These are phyloP conservation scores for Tuber microsphaerosporum DNA, from an alignment of 495 filamentous ascomycete species.

Conservation along the genomic window DNA sequence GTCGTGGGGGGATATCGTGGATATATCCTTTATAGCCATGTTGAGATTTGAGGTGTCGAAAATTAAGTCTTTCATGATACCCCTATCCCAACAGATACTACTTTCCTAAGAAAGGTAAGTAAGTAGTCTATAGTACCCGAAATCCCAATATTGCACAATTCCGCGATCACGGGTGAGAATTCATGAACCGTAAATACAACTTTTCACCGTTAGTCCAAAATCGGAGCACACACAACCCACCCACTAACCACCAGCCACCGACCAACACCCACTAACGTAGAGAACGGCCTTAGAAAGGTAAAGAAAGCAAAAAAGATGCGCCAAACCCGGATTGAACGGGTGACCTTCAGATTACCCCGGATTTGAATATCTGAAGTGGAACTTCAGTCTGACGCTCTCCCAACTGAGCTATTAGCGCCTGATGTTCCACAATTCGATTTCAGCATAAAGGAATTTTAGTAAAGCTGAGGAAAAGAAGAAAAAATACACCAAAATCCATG, in stretches of 20 bases:
- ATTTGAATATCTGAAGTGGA: background rate
- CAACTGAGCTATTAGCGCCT: slow-evolving; percentile 15
- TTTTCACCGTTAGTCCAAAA: background rate
- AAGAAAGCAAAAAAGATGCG: background rate
- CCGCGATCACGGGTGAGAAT: background rate
- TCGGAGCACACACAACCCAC: background rate
- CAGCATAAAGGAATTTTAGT: background rate
- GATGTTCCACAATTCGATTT: background rate
- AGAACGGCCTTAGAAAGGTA: background rate
- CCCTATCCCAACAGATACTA: background rate
- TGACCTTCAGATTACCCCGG: slow-evolving; percentile 13
- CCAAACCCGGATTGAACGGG: slow-evolving; percentile 17
- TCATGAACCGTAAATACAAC: background rate
- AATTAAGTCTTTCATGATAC: background rate
- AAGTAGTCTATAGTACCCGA: too few relatives aligned
- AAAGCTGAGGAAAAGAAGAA: background rate
- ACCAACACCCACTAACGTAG: too few relatives aligned
- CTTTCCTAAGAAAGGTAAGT: background rate
- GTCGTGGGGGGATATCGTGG: background rate
- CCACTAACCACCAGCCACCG: background rate
- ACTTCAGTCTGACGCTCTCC: slow-evolving; percentile 15
- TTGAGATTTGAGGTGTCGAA: background rate
- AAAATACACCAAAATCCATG: background rate
- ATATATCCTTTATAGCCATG: background rate
- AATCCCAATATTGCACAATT: background rate